phyloP scores from a whole-genome alignment of 2,329 filamentous ascomycete species.

The Talaromyces verruculosus region DNA sequence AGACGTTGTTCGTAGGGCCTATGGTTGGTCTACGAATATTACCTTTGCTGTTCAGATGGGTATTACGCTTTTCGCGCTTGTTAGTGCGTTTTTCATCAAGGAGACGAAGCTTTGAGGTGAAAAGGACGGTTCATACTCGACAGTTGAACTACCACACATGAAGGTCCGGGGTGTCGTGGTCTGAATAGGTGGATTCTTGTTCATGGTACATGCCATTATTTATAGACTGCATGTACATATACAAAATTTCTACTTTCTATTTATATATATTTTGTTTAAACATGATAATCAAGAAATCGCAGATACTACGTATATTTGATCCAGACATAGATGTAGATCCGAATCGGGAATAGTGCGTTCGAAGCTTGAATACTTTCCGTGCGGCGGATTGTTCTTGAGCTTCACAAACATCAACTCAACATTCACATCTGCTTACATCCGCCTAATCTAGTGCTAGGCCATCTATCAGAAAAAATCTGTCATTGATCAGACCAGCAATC shows the following conservation, averaged over 20 bases:
- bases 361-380: neutral
- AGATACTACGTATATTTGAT: neutral
- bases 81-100: conserved; percentile 53
- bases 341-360: neutral
- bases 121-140: neutral
- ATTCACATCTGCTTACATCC: neutral
- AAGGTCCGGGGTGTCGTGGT: neutral
- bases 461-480: neutral
- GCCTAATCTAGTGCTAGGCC: neutral
- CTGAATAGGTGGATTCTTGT: neutral
- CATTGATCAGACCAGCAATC: neutral
- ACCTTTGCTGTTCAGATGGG: conserved; percentile 53
- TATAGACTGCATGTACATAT: neutral
- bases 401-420: neutral
- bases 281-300: neutral
- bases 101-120: conserved; percentile 49
- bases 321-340: neutral
- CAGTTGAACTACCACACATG: neutral
- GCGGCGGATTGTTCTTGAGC: conserved; percentile 4
- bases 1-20: conserved; percentile 64
- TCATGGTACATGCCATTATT: neutral
- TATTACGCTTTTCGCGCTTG: conserved; percentile 51
- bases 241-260: neutral
- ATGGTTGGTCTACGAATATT: conserved; percentile 57
- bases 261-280: neutral